phyloP scores from a whole-genome alignment of 2,329 filamentous ascomycete genomes.

The Fusarium sp. region DNA sequence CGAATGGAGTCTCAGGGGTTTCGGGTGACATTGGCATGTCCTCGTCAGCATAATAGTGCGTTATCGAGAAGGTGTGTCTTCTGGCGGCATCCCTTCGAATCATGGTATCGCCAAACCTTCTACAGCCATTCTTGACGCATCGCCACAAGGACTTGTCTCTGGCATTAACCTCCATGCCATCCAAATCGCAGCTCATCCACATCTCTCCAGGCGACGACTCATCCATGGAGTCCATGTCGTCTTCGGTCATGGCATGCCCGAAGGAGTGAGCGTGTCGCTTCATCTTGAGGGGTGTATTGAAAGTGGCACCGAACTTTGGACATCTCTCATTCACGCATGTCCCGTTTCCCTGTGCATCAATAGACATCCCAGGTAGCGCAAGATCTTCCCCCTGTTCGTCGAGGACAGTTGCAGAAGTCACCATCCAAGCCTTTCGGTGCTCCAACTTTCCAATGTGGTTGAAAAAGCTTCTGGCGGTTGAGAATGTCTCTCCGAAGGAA shows the following conservation, averaged over 20 bases:
- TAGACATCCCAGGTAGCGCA: slow-evolving; percentile 2
- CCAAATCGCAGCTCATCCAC: slow-evolving; percentile 10
- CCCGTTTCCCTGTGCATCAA: not conserved
- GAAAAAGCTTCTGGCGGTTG: not conserved
- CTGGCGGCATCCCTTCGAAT: not conserved
- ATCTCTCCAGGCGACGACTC: not conserved
- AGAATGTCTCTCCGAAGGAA: slow-evolving; percentile 13
- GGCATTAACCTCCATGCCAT: slow-evolving; percentile 17
- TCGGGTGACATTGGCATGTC: not conserved
- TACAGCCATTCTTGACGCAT: slow-evolving; percentile 21
- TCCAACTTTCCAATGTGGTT: not conserved
- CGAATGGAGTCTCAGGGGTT: not conserved
- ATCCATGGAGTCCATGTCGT: not conserved
- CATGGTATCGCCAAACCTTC: slow-evolving; percentile 5
- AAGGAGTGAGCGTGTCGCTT: slow-evolving; percentile 17
- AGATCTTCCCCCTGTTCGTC: not conserved
- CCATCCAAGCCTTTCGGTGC: slow-evolving; percentile 7
- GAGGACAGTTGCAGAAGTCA: not conserved
- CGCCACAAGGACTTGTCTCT: slow-evolving; percentile 4
- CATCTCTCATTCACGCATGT: slow-evolving; percentile 20
- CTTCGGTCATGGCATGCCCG: not conserved
- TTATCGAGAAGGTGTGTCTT: slow-evolving; percentile 1
- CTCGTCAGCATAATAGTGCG: not conserved
- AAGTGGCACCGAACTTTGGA: slow-evolving; percentile 1
- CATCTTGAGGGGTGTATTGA: not conserved